Base-by-base conservation (phyloP, 2,329 filamentous ascomycete genomes). In the Arthrobotrys pseudoclavata region DNA sequence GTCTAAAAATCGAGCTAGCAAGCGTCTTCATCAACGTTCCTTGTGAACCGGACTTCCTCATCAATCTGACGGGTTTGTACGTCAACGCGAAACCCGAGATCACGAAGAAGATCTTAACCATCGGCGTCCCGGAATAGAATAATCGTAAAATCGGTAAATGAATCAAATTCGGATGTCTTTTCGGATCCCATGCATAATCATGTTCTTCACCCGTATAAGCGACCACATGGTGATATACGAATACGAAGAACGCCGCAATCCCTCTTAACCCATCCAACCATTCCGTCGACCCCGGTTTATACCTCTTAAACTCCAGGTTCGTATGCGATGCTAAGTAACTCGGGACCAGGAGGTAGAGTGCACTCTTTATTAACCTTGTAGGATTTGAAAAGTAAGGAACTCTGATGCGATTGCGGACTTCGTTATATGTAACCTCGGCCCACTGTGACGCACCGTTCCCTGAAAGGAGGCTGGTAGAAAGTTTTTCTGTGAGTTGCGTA, bases 1-100 rank as follows among this genome's bases (percentile, higher is more conserved):
- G 84, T 40, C 86, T 84, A 76, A 87, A 86, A 5, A 85, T 83
- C 3, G 86, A 85, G 2, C 86, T 87, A 0, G 85, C 84, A 3
- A 87, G 82, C 1, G 84, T 84, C 3, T 82, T 81, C 60, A 76
- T 70, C 29, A 76, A 45, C 7, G 42, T n/a, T 2, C 34, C 72
- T 1, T 70, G 66, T 1, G 31, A 20, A 2, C 60, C 66, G 2
- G 66, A 42, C 15, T 67, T 70, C 57, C 72, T 50, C 72, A 70
- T 76, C 50, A 76, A 37, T 31, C 67, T 76, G 40, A 62, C 67
- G 2, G 72, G 60, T 18, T 67, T 66, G 53, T 55, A 69, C 74
- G 80, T 74, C 79, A 81, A 20, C 37, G 76, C 60, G 69, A 79
- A 69, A 64, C 80, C 50, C 52, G 80, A 60, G 72, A 76, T 80